Evolutionary conservation across 2,329 filamentous ascomycete species (phyloP), one percentile per base, ranked within the genome.

Genomic region (Fusarium foetens): DNA sequence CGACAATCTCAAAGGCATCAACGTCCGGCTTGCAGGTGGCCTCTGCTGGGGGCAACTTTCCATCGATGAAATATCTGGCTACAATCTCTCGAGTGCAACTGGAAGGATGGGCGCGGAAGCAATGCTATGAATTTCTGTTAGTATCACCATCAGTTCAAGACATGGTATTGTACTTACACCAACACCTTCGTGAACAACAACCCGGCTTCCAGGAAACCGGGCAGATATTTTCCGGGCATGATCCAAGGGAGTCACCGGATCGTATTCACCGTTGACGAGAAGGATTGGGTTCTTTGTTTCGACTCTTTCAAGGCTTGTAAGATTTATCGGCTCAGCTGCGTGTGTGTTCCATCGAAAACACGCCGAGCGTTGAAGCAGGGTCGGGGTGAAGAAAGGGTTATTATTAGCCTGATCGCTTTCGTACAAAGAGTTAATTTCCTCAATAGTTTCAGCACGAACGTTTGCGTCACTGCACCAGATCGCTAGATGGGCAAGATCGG

Each of bases 101-200:
- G 5, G 23, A 52, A 12, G 0, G 0, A 25, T 52, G 48, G 12
- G 0, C 3, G 8, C 0, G 0, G 17, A 36, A 21, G 9, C 21
- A 0, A 52, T 53, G 49, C 49, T 53, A n/a, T 39, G 14, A 27
- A 25, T n/a, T 13, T 53, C 10, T 53, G 49, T 53, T 0, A 53
- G 49, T 5, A 53, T 53, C 23, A 4, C 33, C 33, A n/a, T 29
- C 19, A 53, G n/a, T 27, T 39, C 49, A n/a, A 29, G 35, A 27
- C 49, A 7, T 13, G 14, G 19, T 53, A 17, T 39, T 17, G 27
- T n/a, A 53, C 49, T 53, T 5, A 53, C 49, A 27, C 49, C 49
- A 39, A n/a, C 14, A n/a, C 49, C 49, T n/a, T 4, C 0, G 1
- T 39, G 14, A 53, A 39, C 49, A 53, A 53, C 14, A 53, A 53